Evolutionary conservation across 306 rosid genomes (phyloP).

Genomic region (Cucumis hystrix): DNA sequence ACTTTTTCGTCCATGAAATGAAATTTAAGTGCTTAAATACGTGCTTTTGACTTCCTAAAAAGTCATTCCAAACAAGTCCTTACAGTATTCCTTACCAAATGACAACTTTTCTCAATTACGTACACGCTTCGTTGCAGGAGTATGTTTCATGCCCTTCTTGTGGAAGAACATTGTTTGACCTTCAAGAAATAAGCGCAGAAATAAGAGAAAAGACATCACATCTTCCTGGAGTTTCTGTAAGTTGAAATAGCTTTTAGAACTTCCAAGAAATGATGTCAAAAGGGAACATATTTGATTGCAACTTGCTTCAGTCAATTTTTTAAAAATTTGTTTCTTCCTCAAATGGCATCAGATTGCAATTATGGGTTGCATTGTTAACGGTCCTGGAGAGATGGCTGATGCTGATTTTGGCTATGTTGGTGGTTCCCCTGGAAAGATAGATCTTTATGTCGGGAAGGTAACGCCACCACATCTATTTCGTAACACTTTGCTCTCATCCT

Average conservation of each 20-base stretch:
- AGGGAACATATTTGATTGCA: background rate
- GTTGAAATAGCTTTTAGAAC: background rate
- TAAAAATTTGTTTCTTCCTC: background rate
- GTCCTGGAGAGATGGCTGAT: conserved; percentile 99
- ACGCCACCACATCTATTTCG: background rate
- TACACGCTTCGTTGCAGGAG: conserved; percentile 46
- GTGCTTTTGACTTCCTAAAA: too few species aligned
- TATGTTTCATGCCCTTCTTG: conserved; percentile 98
- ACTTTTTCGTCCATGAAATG: background rate
- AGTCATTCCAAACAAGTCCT: too few species aligned
- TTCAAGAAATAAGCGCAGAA: conserved; percentile 89
- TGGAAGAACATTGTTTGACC: conserved; percentile 97
- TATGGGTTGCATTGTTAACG: conserved; percentile 99
- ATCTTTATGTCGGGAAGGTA: conserved; percentile 97
- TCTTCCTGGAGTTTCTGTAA: conserved; percentile 93
- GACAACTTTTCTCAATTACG: background rate
- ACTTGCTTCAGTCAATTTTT: background rate
- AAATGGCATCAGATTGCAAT: conserved; percentile 70
- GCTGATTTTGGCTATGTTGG: conserved; percentile 98
- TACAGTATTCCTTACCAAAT: background rate
- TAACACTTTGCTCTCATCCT: background rate
- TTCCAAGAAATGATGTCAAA: background rate
- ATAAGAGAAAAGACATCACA: conserved; percentile 89
- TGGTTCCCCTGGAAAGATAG: conserved; percentile 96
- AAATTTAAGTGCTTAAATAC: too few species aligned